phyloP scores from a whole-genome alignment of 2,329 filamentous ascomycete genomes.

The Verticillium longisporum region DNA sequence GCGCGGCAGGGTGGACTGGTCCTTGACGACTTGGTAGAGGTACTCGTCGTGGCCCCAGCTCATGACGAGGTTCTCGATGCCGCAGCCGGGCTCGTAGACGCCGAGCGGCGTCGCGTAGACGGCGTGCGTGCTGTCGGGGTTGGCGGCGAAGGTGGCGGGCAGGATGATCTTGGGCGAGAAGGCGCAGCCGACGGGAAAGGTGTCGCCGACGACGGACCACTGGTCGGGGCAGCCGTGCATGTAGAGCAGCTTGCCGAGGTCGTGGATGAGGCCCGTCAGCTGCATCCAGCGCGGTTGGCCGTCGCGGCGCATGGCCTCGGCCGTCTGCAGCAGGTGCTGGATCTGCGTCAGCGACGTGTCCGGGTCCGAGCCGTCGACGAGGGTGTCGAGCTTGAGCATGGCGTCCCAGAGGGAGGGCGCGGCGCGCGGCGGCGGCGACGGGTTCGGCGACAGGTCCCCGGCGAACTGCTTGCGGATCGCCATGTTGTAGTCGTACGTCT shows the following conservation, averaged over 20 bases:
- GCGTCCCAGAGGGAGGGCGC: conserved; percentile 86
- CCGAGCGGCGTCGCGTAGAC: conserved; percentile 72
- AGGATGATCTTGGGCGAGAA: conserved; percentile 77
- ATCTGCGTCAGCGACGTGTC: conserved; percentile 85
- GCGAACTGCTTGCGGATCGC: conserved; percentile 55
- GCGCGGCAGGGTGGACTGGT: conserved; percentile 69
- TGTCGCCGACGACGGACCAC: conserved; percentile 90
- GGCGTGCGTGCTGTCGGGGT: conserved; percentile 67
- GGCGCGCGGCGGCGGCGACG: conserved; percentile 52
- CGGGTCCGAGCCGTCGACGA: conserved; percentile 87
- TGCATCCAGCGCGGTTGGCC: conserved; percentile 81
- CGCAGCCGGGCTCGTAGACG: conserved; percentile 74
- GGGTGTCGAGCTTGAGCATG: conserved; percentile 85
- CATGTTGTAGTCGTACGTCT: conserved; percentile 80
- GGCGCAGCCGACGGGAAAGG: conserved; percentile 70
- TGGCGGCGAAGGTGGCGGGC: conserved; percentile 66
- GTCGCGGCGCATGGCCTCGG: conserved; percentile 82
- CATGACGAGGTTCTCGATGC: conserved; percentile 81
- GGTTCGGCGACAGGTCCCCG: conserved; percentile 49
- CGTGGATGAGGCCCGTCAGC: conserved; percentile 69
- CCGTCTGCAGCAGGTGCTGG: conserved; percentile 81
- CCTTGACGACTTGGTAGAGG: conserved; percentile 79
- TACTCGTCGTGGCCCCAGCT: conserved; percentile 89
- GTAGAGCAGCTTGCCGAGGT: conserved; percentile 73
- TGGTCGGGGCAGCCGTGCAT: conserved; percentile 77